A percentile compares a stretch with the other conserved stretches of the same genome.
These are phyloP conservation scores for Penicillium samsonianum DNA, from an alignment of 495 filamentous ascomycete genomes.

Conservation along the genomic window DNA sequence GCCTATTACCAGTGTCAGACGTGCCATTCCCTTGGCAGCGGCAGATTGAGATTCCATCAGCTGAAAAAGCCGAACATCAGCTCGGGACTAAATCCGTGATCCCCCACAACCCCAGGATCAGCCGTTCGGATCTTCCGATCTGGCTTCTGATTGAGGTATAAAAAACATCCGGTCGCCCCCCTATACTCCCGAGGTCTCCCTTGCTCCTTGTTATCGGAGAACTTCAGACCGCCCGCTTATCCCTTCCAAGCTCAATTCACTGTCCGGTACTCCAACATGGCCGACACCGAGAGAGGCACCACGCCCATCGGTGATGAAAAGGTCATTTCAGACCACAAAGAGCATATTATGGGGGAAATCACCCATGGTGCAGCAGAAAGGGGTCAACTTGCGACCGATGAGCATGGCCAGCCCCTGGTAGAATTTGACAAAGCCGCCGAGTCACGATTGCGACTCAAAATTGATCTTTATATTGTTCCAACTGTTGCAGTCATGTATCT, in stretches of 20 bases:
- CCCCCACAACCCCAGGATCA: conserved; percentile 17
- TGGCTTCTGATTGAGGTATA: conserved; percentile 3
- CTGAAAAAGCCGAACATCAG: conserved; percentile 1
- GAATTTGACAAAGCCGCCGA: conserved; percentile 62
- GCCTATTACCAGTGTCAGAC: not conserved
- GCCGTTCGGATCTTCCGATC: not conserved
- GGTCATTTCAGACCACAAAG: conserved; percentile 24
- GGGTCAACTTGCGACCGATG: conserved; percentile 62
- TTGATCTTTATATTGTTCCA: conserved; percentile 50
- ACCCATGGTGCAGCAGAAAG: conserved; percentile 55
- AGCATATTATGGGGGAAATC: conserved; percentile 22
- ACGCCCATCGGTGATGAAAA: conserved; percentile 29
- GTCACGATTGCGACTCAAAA: conserved; percentile 48
- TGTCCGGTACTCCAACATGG: conserved; percentile 8
- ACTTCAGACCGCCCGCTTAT: not conserved
- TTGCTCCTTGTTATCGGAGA: not conserved
- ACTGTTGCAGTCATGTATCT: conserved; percentile 52
- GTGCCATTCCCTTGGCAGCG: conserved; percentile 9
- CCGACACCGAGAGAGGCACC: conserved; percentile 6
- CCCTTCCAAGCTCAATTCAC: not conserved
- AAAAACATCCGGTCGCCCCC: not conserved
- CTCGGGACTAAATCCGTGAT: not conserved
- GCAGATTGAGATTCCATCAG: conserved; percentile 5
- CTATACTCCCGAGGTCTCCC: not conserved
- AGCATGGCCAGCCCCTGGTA: conserved; percentile 57